A percentile compares a stretch with the other conserved stretches of the same genome.
Evolutionary conservation across 2,329 filamentous ascomycete genomes (phyloP).

Genomic region (Ophiocordyceps camponoti-floridani): DNA sequence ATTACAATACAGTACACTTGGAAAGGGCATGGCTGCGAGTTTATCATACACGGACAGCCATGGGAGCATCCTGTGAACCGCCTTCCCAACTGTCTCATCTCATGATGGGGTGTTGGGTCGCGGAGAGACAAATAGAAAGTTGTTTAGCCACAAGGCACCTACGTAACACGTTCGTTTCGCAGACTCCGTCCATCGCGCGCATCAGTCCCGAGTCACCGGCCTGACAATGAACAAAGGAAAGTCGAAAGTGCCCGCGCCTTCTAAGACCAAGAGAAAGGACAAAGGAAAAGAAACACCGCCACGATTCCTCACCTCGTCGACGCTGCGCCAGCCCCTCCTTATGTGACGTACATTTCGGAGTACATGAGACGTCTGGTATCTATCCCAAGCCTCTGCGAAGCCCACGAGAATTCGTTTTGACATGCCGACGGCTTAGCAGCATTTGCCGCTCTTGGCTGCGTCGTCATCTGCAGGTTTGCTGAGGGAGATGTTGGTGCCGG

Average conservation of each 20-base stretch:
- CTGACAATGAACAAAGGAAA: slow-evolving; percentile 19
- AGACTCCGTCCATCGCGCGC: slow-evolving; percentile 6
- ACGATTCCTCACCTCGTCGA: slow-evolving; percentile 15
- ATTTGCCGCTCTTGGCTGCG: slow-evolving; percentile 62
- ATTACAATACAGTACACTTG: too few species aligned
- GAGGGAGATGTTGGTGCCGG: slow-evolving; percentile 70
- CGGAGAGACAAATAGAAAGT: not conserved
- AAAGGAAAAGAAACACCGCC: slow-evolving; percentile 14
- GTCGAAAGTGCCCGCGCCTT: slow-evolving; percentile 20
- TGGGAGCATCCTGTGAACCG: not conserved
- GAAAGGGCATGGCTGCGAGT: too few species aligned
- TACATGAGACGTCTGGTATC: slow-evolving; percentile 16
- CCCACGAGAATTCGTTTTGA: slow-evolving; percentile 7
- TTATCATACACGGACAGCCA: not conserved
- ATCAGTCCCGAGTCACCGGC: not conserved
- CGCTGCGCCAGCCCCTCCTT: slow-evolving; percentile 12
- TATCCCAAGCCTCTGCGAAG: slow-evolving; percentile 10
- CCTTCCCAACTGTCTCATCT: not conserved
- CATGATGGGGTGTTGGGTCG: not conserved
- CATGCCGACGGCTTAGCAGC: slow-evolving; percentile 41
- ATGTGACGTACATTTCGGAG: slow-evolving; percentile 14
- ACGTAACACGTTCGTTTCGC: slow-evolving; percentile 17
- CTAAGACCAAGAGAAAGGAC: slow-evolving; percentile 12
- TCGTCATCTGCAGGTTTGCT: slow-evolving; percentile 66
- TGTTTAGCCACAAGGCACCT: slow-evolving; percentile 7